Base-by-base conservation (phyloP, 2,329 filamentous ascomycete genomes). In the Thelonectria olida region DNA sequence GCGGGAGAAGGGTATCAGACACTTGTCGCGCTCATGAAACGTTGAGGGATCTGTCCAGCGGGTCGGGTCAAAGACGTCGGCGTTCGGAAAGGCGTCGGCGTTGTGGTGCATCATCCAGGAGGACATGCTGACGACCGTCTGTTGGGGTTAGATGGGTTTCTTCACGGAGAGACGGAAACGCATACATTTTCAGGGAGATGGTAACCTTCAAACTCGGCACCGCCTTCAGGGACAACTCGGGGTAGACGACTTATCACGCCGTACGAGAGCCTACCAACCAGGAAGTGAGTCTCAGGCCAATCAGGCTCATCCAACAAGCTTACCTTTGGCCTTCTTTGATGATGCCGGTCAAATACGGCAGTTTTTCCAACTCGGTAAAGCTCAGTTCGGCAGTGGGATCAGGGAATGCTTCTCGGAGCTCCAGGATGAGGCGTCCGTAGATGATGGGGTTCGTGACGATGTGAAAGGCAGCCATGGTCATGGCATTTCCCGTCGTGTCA, bases 81-180 rank as follows among this genome's bases (percentile, higher is more conserved):
- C 54, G 28, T 44, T n/a, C 8, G 54, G 58, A 20, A 61, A 61
- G 8, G 48, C 54, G 5, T 34, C 31, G 1, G 54, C 22, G 17
- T 53, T 34, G 7, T 49, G 58, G n/a, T 61, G 54, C 58, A 61
- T 61, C 58, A 61, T 61, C 54, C 48, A 61, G n/a, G 58, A 57
- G 17, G 54, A 58, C 58, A 53, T 61, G 48, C 58, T 61, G 25
- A 56, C 50, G 4, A 58, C 36, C 6, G 58, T 44, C 58, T 61
- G 0, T 3, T 3, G 1, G 0, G 4, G 1, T 52, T 47, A 61
- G 47, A 12, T n/a, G 4, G 12, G 12, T 10, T 13, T 4, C 2
- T n/a, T 25, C 4, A 15, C 5, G 22, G n/a, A 31, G 3, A n/a
- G 15, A 5, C 7, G 1, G 13, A 36, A 7, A 7, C 7, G 45